Percentiles rank a stretch among this genome's conserved stretches.
Evolutionary conservation across 202 grass and related monocot species (phyloP).

Genomic region (Brachypodium distachyon): DNA sequence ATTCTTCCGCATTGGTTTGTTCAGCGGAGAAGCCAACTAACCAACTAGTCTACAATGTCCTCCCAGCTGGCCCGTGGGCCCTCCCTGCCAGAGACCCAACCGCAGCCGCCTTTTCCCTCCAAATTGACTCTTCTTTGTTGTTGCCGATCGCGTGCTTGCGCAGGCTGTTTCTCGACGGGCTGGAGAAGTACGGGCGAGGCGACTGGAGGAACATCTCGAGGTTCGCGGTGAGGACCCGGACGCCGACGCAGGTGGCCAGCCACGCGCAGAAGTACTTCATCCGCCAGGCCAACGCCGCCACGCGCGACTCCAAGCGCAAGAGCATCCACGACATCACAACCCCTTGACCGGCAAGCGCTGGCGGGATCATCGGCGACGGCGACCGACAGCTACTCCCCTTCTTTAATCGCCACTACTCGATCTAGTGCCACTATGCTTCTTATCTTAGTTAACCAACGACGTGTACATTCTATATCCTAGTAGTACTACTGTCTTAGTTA

Average conservation of each 20-base stretch:
- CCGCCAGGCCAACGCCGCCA: constrained; percentile 45
- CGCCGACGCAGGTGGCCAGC: constrained; percentile 96
- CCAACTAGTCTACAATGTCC: too few relatives aligned
- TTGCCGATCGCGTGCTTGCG: neutral
- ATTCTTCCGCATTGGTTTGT: constrained; percentile 3
- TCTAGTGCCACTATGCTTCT: neutral
- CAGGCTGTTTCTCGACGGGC: constrained; percentile 75
- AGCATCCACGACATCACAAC: constrained; percentile 98
- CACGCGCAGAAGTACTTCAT: constrained; percentile 97
- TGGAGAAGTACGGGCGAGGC: constrained; percentile 80
- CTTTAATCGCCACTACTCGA: neutral
- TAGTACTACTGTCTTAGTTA: neutral
- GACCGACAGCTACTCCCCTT: neutral
- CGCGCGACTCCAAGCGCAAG: constrained; percentile 74
- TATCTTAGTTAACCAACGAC: neutral
- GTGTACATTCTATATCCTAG: constrained; percentile 20
- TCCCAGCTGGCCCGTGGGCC: constrained; percentile 5
- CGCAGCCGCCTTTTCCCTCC: neutral
- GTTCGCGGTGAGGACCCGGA: constrained; percentile 76
- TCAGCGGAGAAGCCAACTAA: neutral
- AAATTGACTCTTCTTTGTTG: neutral
- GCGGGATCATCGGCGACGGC: too few relatives aligned
- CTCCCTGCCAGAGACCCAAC: neutral
- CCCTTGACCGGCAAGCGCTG: neutral
- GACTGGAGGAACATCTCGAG: constrained; percentile 97